Evolutionary conservation across 2,329 filamentous ascomycete genomes (phyloP).

Genomic region (Neopestalotiopsis sp.): DNA sequence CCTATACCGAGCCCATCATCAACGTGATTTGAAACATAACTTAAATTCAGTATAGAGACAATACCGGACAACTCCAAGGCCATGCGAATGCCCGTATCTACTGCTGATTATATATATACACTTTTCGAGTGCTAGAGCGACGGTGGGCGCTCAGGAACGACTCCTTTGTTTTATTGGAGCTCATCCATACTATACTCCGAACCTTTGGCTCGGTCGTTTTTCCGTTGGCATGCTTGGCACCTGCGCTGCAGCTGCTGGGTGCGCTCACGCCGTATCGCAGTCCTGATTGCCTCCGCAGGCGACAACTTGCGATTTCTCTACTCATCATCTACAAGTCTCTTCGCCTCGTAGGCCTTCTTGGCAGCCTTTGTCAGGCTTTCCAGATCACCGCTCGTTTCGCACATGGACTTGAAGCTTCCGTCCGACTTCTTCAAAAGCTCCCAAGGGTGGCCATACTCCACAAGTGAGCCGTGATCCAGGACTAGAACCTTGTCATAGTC

Average conservation of each 20-base stretch:
- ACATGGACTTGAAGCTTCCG: slow-evolving; percentile 69
- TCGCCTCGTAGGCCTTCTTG: slow-evolving; percentile 55
- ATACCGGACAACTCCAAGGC: slow-evolving; percentile 7
- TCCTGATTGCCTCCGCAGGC: neutral
- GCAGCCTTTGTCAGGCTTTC: slow-evolving; percentile 57
- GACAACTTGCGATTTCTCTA: slow-evolving; percentile 23
- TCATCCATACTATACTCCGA: slow-evolving; percentile 18
- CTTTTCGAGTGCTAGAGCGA: slow-evolving; percentile 1
- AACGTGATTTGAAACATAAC: neutral
- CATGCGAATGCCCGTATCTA: slow-evolving; percentile 8
- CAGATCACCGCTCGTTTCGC: slow-evolving; percentile 67
- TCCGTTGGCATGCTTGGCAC: neutral
- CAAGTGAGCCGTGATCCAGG: slow-evolving; percentile 83
- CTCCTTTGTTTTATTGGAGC: slow-evolving; percentile 1
- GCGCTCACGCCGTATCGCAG: neutral
- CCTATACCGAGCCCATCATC: too few species aligned
- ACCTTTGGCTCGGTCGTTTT: neutral
- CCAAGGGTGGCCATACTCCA: slow-evolving; percentile 91
- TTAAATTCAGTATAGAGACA: slow-evolving; percentile 1
- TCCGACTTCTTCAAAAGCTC: slow-evolving; percentile 75
- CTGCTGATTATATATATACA: slow-evolving; percentile 6
- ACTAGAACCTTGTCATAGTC: slow-evolving; percentile 98
- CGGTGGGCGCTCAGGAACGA: neutral
- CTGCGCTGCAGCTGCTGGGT: neutral
- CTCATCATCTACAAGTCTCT: slow-evolving; percentile 45